Conservation (phyloP, 139 green algal species). For the Chlamydomonas incerta region DNA sequence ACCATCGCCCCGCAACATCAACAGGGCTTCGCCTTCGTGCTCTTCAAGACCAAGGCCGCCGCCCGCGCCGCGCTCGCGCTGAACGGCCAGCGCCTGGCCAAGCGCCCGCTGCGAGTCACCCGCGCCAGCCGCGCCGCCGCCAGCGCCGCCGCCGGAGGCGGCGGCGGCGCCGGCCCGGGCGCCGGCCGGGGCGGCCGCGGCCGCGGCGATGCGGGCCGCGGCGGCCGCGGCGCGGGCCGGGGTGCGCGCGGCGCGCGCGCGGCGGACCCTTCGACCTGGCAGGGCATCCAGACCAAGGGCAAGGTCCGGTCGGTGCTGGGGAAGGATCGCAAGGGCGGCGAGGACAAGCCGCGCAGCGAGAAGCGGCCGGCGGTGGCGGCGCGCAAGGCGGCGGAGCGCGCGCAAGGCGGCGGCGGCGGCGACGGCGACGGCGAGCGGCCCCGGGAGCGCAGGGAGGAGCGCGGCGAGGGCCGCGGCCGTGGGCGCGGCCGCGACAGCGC, state of each 20-base stretch:
- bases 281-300: slow-evolving; percentile 66
- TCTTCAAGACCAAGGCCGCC: slow-evolving; percentile 73
- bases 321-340: neutral
- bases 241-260: neutral
- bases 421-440: neutral
- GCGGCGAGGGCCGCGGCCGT: neutral
- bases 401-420: neutral
- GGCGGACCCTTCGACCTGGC: slow-evolving; percentile 51
- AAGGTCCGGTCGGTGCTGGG: slow-evolving; percentile 48
- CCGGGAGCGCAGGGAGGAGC: neutral
- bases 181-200: neutral
- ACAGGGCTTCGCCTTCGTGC: slow-evolving; percentile 80
- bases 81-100: slow-evolving; percentile 50
- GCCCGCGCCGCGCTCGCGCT: slow-evolving; percentile 60
- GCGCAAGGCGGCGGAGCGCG: slow-evolving; percentile 30
- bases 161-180: neutral
- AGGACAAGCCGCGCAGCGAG: neutral
- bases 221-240: neutral
- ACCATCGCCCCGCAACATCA: no score
- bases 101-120: slow-evolving; percentile 63
- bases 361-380: slow-evolving; percentile 43
- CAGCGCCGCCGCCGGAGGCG: neutral
- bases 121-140: slow-evolving; percentile 30
- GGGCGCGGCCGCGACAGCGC: neutral
- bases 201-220: neutral